Conservation (phyloP, 352 stramenopile genomes). For the Phytophthora cajani region DNA sequence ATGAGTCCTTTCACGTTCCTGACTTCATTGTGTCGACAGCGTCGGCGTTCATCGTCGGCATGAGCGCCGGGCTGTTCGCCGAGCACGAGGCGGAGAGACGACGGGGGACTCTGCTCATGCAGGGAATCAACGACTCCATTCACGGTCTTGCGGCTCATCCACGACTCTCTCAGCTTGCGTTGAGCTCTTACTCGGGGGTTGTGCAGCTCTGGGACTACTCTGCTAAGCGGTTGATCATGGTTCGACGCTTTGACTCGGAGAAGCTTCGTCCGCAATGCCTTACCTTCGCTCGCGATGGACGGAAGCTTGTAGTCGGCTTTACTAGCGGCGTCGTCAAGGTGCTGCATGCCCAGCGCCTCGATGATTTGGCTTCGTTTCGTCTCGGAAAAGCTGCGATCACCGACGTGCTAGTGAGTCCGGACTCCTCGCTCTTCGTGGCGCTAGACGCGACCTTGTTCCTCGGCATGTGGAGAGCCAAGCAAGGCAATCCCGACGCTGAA, state of each 20-base stretch:
- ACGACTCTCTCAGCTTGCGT: conserved; percentile 68
- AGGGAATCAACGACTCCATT: conserved; percentile 91
- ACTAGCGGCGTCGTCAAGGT: conserved; percentile 89
- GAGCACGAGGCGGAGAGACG: conserved; percentile 86
- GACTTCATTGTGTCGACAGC: conserved; percentile 93
- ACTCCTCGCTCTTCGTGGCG: conserved; percentile 79
- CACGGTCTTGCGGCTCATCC: conserved; percentile 83
- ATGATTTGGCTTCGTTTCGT: conserved; percentile 78
- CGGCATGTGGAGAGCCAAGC: conserved; percentile 77
- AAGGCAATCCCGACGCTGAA: conserved; percentile 16
- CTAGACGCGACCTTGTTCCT: conserved; percentile 80
- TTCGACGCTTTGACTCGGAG: conserved; percentile 70
- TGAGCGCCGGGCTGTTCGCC: conserved; percentile 83
- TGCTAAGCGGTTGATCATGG: conserved; percentile 83
- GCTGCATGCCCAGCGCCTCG: conserved; percentile 72
- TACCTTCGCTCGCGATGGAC: conserved; percentile 79
- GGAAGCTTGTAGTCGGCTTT: conserved; percentile 88
- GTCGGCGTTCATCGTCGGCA: conserved; percentile 87
- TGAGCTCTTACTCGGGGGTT: conserved; percentile 84
- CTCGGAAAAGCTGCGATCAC: conserved; percentile 79
- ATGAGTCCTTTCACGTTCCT: conserved; percentile 74
- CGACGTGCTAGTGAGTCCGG: conserved; percentile 74
- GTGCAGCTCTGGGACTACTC: conserved; percentile 93
- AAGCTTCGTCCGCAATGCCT: conserved; percentile 82
- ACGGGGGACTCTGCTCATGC: conserved; percentile 90